Evolutionary conservation across 768 basidiomycete genomes (phyloP), one percentile per base, ranked within the genome.

Genomic region (Termitomyces sp.): DNA sequence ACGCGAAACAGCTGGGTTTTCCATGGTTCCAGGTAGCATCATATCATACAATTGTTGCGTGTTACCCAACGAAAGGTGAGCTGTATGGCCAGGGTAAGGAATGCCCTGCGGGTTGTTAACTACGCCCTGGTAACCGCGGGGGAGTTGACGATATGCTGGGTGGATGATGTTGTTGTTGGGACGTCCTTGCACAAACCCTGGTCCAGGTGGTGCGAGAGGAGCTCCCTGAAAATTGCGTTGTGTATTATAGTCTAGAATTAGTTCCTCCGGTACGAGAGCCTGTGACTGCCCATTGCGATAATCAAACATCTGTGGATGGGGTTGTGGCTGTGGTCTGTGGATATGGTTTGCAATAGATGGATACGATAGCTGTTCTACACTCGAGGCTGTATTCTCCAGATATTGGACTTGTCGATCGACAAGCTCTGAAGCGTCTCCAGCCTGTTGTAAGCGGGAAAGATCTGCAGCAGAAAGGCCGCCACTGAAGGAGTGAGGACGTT

Each of bases 11-110:
- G 87, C 81, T 33, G 86, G 80, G 64, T 83, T 76, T 58, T 86
- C 83, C 72, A 52, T 79, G 74, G 76, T 70, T 25, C 73, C 78
- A 39, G 82, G 80, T 45, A 83, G 71, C 80, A 91, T 88, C 85
- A 89, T 88, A 63, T 90, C 88, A 62, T 90, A 91, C 50, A 90
- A 63, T 63, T 89, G 88, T 61, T 90, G 89, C 27, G 88, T 79
- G 63, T 81, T 88, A 55, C 85, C 86, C 50, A 90, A 72, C 11
- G 88, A 85, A 52, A 89, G 77, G 58, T 88, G 85, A 15, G 84
- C 73, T n/a, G 82, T 78, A 63, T 87, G 73, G n/a, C 70, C 70
- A 23, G 76, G 68, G 63, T 84, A 87, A 54, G 72, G 75, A 58
- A 86, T 73, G 51, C 75, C 71, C 12, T 80, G 76, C 13, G 83